These are phyloP conservation scores for Aeminium ludgeri DNA, from an alignment of 495 filamentous ascomycete genomes.

Conservation along the genomic window DNA sequence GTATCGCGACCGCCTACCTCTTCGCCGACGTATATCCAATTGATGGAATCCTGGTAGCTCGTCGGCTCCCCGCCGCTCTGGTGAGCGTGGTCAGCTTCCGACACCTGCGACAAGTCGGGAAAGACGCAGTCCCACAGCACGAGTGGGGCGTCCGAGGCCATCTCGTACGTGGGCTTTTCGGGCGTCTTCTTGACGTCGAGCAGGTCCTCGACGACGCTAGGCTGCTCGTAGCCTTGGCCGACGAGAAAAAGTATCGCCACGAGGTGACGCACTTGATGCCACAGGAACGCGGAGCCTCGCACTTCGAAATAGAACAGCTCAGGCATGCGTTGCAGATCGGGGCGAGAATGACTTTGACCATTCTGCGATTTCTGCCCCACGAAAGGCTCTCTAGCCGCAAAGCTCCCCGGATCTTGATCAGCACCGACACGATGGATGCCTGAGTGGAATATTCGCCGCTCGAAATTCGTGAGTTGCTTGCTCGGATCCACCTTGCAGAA, in stretches of 20 bases:
- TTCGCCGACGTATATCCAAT: constrained; percentile 62
- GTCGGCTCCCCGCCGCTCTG: constrained; percentile 6
- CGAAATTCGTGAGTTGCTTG: constrained; percentile 74
- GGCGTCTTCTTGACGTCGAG: constrained; percentile 55
- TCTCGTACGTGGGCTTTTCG: constrained; percentile 62
- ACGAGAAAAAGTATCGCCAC: constrained; percentile 71
- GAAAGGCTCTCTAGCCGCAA: constrained; percentile 3
- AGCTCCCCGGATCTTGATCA: constrained; percentile 8
- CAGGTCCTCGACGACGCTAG: constrained; percentile 51
- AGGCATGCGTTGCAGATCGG: no score
- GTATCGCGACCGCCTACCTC: constrained; percentile 30
- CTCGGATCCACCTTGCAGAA: constrained; percentile 80
- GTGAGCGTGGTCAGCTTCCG: background rate
- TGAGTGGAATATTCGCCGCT: constrained; percentile 55
- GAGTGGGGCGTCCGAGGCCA: constrained; percentile 75
- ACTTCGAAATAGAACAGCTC: constrained; percentile 76
- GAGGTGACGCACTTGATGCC: constrained; percentile 96
- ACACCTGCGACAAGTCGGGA: constrained; percentile 29
- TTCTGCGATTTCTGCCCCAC: constrained; percentile 8
- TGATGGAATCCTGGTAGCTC: constrained; percentile 42
- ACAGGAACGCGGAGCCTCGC: constrained; percentile 84
- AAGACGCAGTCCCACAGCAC: constrained; percentile 94
- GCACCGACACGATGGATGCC: constrained; percentile 48
- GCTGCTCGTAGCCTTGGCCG: constrained; percentile 73
- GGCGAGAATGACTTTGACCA: no score